phyloP scores from a whole-genome alignment of 768 basidiomycete genomes.

The Hygrophorus russula region DNA sequence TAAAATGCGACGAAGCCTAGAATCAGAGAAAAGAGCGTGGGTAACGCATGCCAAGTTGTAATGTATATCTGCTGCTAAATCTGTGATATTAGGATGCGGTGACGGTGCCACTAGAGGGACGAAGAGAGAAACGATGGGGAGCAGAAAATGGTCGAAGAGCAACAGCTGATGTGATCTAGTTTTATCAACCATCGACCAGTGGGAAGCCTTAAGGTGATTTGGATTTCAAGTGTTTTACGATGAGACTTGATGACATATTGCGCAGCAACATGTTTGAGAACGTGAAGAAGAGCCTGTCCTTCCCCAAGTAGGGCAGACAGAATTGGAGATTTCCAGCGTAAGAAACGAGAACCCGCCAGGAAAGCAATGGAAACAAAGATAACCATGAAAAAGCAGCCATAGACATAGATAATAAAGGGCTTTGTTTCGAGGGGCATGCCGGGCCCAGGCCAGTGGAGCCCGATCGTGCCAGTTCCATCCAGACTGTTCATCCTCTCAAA shows the following conservation, averaged over 20 bases:
- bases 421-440: conserved; percentile 1
- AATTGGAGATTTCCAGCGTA: not conserved
- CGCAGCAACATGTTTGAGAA: not conserved
- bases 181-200: not conserved
- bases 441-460: conserved; percentile 1
- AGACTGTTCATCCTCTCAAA: not conserved
- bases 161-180: not conserved
- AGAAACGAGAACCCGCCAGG: not conserved
- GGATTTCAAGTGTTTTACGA: not conserved
- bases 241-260: not conserved
- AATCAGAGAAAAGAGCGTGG: not conserved
- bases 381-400: not conserved
- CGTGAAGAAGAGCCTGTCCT: not conserved
- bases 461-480: not conserved
- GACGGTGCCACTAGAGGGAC: no score
- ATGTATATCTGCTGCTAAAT: not conserved
- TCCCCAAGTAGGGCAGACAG: not conserved
- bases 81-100: not conserved
- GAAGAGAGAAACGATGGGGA: no score
- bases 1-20: conserved; percentile 1
- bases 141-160: not conserved
- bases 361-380: not conserved
- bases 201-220: not conserved
- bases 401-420: not conserved
- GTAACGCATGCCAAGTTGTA: not conserved